Evolutionary conservation across 31 red algal genomes (phyloP).

Genomic region (Odonthalia washingtoniensis): DNA sequence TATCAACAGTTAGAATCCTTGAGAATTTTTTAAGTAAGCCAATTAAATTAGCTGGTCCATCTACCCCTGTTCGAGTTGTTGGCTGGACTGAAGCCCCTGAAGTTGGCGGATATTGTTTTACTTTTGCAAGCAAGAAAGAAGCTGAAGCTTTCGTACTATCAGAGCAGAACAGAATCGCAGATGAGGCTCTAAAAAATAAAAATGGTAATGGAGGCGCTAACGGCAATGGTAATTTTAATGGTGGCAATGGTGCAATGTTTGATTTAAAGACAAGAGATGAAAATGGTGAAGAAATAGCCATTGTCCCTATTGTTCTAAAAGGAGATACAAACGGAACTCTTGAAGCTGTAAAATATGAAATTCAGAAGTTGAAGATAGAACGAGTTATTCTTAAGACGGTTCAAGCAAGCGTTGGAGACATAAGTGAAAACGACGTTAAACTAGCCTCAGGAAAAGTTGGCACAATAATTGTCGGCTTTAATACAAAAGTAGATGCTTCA

Average conservation of each 20-base stretch:
- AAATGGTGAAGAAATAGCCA: too few species aligned
- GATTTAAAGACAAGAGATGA: constrained; percentile 12
- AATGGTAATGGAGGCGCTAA: neutral
- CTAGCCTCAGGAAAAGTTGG: constrained; percentile 48
- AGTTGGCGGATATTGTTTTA: constrained; percentile 26
- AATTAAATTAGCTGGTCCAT: constrained; percentile 37
- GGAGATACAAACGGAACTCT: constrained; percentile 59
- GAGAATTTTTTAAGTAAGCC: constrained; percentile 55
- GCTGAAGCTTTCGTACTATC: neutral
- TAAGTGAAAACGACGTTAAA: constrained; percentile 59
- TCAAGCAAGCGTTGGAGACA: constrained; percentile 52
- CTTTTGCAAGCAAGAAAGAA: constrained; percentile 27
- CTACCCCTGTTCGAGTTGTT: constrained; percentile 46
- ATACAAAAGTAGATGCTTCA: constrained; percentile 19
- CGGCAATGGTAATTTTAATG: neutral
- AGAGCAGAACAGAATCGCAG: constrained; percentile 1
- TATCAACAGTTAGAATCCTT: constrained; percentile 19
- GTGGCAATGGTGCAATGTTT: neutral
- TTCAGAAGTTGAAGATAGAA: constrained; percentile 38
- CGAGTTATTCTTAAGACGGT: constrained; percentile 29
- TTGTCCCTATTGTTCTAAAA: constrained; percentile 51
- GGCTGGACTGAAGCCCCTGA: constrained; percentile 48
- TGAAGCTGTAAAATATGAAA: constrained; percentile 57
- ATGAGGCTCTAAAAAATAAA: neutral
- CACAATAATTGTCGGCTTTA: constrained; percentile 61